Evolutionary conservation across 2,329 filamentous ascomycete genomes (phyloP), one percentile per base, ranked within the genome.

Genomic region (Blastomyces emzantsi): DNA sequence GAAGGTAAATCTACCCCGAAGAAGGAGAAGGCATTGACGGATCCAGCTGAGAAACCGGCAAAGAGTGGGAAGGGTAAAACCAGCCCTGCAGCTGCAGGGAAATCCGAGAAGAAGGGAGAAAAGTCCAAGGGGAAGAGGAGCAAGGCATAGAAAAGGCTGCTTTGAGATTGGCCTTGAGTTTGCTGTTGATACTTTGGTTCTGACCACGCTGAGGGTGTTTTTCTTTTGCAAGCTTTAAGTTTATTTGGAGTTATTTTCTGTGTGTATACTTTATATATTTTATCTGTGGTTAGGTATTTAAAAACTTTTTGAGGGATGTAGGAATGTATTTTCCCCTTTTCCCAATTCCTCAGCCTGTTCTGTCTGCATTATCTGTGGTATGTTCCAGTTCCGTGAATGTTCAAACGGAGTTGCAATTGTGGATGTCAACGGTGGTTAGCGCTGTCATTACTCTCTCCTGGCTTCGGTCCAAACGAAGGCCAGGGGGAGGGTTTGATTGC

Each of bases 71-170:
- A 62, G 22, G 64, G 41, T 30, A 62, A 69, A 60, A 64, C 65
- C n/a, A 54, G 30, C 36, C 36, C 64, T 55, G 65, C 66, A 25
- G 66, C 66, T 25, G 65, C 60, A 45, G 58, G 52, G 25, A 39
- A 49, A 28, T 47, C 64, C 11, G 66, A 64, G 56, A 61, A 62
- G 30, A 64, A 58, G 28, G 56, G 25, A 41, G 49, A 55, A 33
- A 67, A 64, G 49, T 36, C 11, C 19, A 69, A 75, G 28, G 69
- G 72, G 41, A 70, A 72, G 65, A 69, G 70, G 63, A 67, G 66
- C 41, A 72, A 73, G 65, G 69, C 56, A 36, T 63, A 63, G 54
- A 33, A 45, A 36, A 39, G 9, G 11, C n/a, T n/a, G n/a, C 4
- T n/a, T 56, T n/a, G 7, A 36, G 15, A 39, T 22, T 15, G 52